Conservation (phyloP, 2,329 filamentous ascomycete species). For the Claviceps sp. region DNA sequence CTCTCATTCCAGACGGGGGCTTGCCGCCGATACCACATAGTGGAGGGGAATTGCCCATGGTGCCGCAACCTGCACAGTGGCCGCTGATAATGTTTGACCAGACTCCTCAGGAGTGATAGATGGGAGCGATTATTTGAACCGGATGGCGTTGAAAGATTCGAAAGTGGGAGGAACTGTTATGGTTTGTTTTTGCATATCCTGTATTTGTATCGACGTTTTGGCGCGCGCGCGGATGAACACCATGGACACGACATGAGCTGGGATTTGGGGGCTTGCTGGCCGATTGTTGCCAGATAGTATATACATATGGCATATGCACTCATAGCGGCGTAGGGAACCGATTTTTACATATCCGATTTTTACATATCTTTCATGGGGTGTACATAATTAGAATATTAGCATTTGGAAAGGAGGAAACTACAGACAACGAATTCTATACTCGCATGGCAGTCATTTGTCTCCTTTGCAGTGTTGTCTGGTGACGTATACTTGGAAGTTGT, state of each 20-base stretch:
- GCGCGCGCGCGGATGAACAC: no score
- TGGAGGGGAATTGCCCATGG: constrained; percentile 13
- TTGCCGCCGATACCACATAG: constrained; percentile 1
- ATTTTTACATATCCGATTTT: background rate
- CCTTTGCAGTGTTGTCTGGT: no score
- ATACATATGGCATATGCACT: background rate
- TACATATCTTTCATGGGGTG: background rate
- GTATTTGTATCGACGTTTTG: background rate
- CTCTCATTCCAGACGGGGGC: constrained; percentile 1
- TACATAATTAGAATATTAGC: background rate
- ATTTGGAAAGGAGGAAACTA: no score
- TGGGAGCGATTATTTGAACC: background rate
- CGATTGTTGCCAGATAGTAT: no score
- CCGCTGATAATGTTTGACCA: constrained; percentile 20
- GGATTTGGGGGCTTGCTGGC: background rate
- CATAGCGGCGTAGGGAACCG: background rate
- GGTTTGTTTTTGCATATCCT: background rate
- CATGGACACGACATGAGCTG: background rate
- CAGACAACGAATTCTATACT: no score
- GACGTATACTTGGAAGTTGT: no score
- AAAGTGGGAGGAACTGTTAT: no score
- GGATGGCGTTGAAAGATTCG: background rate
- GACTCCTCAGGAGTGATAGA: constrained; percentile 3
- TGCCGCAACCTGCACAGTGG: constrained; percentile 17
- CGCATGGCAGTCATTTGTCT: no score